Base-by-base conservation (phyloP, 768 basidiomycete genomes). In the Collybiopsis confluens region DNA sequence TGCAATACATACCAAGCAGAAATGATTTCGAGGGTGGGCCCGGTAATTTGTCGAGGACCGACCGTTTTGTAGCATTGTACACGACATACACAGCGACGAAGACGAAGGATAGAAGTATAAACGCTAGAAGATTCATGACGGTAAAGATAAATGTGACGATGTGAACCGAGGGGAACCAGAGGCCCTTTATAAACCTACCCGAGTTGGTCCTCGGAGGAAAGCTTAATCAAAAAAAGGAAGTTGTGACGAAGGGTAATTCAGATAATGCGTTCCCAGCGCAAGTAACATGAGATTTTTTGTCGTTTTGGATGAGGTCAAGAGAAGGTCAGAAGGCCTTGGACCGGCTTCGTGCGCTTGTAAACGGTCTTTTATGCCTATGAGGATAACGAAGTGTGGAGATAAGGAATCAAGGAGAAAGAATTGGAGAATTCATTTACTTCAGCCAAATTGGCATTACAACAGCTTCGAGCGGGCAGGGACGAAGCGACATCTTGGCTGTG, bases 1-100 rank as follows among this genome's bases (percentile, higher is more conserved):
- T 5, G 13, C 30, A 33, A 33, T 33, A 13, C 30, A 33, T 33
- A 13, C 38, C 35, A 6, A 46, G 26, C n/a, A 44, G 9, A n/a
- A 60, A 54, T 7, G 24, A 42, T 38, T 4, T 18, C 2, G 56
- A 43, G 4, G 48, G 27, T 47, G 46, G 51, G 24, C n/a, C 45
- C 44, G 37, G 56, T 48, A 33, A 43, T 37, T 16, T 46, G 49
- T 21, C 56, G 37, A 46, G n/a, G 4, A 52, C 28, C 20, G 38
- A n/a, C n/a, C 24, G 38, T 27, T 20, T 52, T 41, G 37, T n/a
- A 8, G 16, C 38, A 24, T 42, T 52, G 40, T 52, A 52, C 8
- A 30, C 4, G 24, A 26, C 30, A 42, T 52, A 52, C 10, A 18
- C 41, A 23, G 42, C 38, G 9, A 30, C 16, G 21, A n/a, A 40